Evolutionary conservation across 441 rosid species (phyloP).

Genomic region (Croton setiger): DNA sequence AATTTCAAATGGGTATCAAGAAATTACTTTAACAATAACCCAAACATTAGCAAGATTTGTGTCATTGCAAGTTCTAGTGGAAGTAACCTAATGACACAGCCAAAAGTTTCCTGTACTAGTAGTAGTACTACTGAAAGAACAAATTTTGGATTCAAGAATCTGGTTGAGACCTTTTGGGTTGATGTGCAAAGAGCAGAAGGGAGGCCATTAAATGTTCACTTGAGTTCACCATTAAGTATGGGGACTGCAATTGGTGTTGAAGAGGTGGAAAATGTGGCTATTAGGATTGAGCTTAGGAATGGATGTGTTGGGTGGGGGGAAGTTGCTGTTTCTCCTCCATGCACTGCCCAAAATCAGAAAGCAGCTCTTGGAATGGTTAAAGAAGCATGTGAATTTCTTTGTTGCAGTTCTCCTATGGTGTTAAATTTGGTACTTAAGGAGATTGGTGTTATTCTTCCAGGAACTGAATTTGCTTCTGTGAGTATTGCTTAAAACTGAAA

Average conservation of each 20-base stretch:
- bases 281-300: constrained; percentile 54
- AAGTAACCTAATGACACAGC: constrained; percentile 6
- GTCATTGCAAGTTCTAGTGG: not conserved
- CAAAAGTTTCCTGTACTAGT: not conserved
- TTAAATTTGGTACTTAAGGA: constrained; percentile 37
- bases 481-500: constrained; percentile 26
- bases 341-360: constrained; percentile 66
- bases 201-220: constrained; percentile 32
- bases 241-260: constrained; percentile 62
- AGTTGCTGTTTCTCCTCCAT: constrained; percentile 67
- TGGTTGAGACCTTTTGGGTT: constrained; percentile 53
- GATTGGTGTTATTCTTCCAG: constrained; percentile 55
- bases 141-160: constrained; percentile 42
- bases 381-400: constrained; percentile 59
- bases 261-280: constrained; percentile 55
- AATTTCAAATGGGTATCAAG: not conserved
- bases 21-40: not conserved
- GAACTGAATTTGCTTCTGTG: constrained; percentile 75
- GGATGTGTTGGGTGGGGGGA: constrained; percentile 93
- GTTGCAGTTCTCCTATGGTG: constrained; percentile 36
- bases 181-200: constrained; percentile 62
- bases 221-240: constrained; percentile 55
- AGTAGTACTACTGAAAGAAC: not conserved
- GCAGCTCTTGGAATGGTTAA: constrained; percentile 56
- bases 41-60: not conserved